A percentile compares a stretch with the other conserved stretches of the same genome.
Evolutionary conservation across 2,329 filamentous ascomycete genomes (phyloP).

Genomic region (Plenodomus lindquistii): DNA sequence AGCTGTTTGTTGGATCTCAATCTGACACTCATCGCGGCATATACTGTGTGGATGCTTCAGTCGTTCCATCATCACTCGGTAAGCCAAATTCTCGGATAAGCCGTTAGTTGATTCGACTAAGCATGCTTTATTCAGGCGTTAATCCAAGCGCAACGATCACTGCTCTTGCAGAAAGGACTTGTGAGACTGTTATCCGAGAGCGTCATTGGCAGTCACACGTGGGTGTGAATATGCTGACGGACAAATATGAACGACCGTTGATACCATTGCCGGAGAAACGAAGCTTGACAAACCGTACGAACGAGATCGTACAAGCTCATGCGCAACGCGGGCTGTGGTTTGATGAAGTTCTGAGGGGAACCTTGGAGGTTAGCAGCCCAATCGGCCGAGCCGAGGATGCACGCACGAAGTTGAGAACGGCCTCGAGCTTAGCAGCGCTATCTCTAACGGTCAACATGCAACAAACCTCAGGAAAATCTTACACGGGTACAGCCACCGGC

Average conservation of each 20-base stretch:
- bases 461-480: constrained; percentile 37
- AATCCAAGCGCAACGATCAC: constrained; percentile 73
- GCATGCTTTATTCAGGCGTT: constrained; percentile 40
- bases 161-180: constrained; percentile 67
- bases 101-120: neutral
- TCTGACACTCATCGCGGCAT: constrained; percentile 60
- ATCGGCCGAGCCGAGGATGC: no score
- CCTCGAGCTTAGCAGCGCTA: constrained; percentile 9
- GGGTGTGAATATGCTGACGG: no score
- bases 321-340: no score
- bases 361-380: no score
- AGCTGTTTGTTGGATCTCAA: constrained; percentile 60
- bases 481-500: constrained; percentile 36
- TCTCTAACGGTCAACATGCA: constrained; percentile 20
- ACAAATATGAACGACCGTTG: no score
- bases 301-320: no score
- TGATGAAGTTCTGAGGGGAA: no score
- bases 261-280: no score
- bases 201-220: constrained; percentile 47
- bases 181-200: constrained; percentile 49
- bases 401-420: no score
- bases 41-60: constrained; percentile 64
- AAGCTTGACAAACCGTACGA: no score
- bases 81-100: neutral
- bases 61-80: constrained; percentile 64